Conservation (phyloP, 257 asterid genomes). For the Anisodus acutangulus region DNA sequence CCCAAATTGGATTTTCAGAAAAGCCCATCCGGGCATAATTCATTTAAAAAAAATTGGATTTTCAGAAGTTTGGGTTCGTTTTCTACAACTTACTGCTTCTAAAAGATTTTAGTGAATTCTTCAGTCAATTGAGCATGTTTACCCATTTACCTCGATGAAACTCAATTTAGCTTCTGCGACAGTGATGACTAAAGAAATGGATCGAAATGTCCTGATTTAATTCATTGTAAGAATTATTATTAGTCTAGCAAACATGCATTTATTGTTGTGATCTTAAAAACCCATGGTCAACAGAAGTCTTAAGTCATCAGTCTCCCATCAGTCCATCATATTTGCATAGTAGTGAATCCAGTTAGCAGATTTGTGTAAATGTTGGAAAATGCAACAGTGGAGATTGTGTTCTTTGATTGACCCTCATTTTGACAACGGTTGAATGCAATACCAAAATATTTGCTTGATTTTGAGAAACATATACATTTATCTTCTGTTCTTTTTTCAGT, state of each 20-base stretch:
- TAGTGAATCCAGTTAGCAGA: not conserved
- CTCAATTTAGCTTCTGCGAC: not conserved
- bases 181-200: not conserved
- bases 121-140: not conserved
- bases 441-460: constrained; percentile 5
- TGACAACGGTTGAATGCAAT: not conserved
- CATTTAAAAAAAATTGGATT: not conserved
- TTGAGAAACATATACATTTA: not conserved
- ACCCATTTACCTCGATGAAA: not conserved
- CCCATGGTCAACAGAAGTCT: not conserved
- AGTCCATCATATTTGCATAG: not conserved
- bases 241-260: not conserved
- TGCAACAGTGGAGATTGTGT: constrained; percentile 15
- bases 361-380: not conserved
- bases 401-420: constrained; percentile 14
- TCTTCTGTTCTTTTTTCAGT: not conserved
- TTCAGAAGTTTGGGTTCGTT: not conserved
- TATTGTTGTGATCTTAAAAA: not conserved
- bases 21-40: too few relatives aligned
- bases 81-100: not conserved
- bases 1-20: not conserved
- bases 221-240: not conserved
- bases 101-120: not conserved
- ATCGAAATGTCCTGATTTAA: not conserved
- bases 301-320: not conserved